Evolutionary conservation across 1,139 yeast species (phyloP).

Genomic region (Pneumocystis murina): DNA sequence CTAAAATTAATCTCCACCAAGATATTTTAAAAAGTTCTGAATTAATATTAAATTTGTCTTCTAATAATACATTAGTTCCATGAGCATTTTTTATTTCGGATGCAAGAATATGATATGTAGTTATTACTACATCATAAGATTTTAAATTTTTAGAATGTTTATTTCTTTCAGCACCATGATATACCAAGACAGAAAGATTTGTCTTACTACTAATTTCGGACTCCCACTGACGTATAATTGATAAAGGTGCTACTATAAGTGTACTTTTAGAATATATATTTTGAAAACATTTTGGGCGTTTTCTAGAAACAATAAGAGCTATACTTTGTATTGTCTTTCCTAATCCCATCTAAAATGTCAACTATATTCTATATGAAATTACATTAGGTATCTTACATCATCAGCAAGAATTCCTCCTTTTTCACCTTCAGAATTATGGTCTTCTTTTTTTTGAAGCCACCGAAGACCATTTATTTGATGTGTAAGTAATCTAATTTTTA

Average conservation of each 20-base stretch:
- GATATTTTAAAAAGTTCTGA: conserved; percentile 35
- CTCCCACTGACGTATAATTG: conserved; percentile 67
- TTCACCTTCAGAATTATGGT: conserved; percentile 33
- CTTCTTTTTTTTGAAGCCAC: conserved; percentile 39
- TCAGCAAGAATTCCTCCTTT: conserved; percentile 93
- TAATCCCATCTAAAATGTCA: conserved; percentile 48
- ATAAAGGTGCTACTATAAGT: conserved; percentile 70
- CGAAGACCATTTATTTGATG: conserved; percentile 46
- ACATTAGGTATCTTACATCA: conserved; percentile 27
- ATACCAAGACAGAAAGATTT: conserved; percentile 38
- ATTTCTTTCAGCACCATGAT: conserved; percentile 36
- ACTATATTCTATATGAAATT: not conserved
- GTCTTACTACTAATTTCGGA: conserved; percentile 40
- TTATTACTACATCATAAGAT: conserved; percentile 53
- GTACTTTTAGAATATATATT: conserved; percentile 23
- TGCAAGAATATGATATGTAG: conserved; percentile 53
- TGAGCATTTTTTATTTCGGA: conserved; percentile 7
- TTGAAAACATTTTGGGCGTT: conserved; percentile 1
- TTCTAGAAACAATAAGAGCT: conserved; percentile 40
- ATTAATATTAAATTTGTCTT: conserved; percentile 39
- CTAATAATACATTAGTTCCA: conserved; percentile 8
- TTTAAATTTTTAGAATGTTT: conserved; percentile 26
- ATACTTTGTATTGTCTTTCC: conserved; percentile 81
- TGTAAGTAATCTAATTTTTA: conserved; percentile 40
- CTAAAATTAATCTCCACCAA: conserved; percentile 57